Percentiles rank a stretch among this genome's conserved stretches.
These are phyloP conservation scores for Camellia granthamiana DNA, from an alignment of 148 eudicot species.

Conservation along the genomic window DNA sequence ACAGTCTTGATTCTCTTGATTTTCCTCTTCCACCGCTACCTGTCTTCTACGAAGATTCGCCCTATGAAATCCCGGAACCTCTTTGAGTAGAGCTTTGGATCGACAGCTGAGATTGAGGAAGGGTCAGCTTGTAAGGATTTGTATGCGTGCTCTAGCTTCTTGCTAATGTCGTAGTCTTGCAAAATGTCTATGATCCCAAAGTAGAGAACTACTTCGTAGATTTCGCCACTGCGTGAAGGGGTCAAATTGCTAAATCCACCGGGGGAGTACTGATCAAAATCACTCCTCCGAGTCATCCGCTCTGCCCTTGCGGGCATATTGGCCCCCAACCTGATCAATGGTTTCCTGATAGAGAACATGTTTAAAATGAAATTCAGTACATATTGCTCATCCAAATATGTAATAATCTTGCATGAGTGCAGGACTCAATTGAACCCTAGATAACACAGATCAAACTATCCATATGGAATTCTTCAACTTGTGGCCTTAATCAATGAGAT, in stretches of 20 bases:
- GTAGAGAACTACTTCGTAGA: slow-evolving; percentile 72
- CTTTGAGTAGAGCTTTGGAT: slow-evolving; percentile 87
- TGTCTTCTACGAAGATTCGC: slow-evolving; percentile 74
- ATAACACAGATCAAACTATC: background rate
- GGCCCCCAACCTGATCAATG: slow-evolving; percentile 78
- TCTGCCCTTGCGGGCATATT: slow-evolving; percentile 97
- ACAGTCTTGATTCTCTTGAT: background rate
- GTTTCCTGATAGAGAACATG: slow-evolving; percentile 49
- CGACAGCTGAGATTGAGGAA: slow-evolving; percentile 86
- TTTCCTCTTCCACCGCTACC: slow-evolving; percentile 24
- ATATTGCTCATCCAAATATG: background rate
- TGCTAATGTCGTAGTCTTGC: slow-evolving; percentile 89
- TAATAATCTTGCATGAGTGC: background rate
- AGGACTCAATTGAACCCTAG: background rate
- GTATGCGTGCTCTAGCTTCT: slow-evolving; percentile 90
- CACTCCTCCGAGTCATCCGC: slow-evolving; percentile 59
- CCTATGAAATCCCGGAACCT: slow-evolving; percentile 85
- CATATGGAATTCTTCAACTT: background rate
- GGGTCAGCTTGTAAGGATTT: slow-evolving; percentile 93
- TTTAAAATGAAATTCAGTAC: background rate
- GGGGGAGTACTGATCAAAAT: slow-evolving; percentile 67
- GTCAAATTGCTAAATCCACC: slow-evolving; percentile 46
- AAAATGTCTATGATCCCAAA: slow-evolving; percentile 89
- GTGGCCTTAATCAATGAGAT: background rate
- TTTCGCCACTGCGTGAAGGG: slow-evolving; percentile 55